phyloP scores from a whole-genome alignment of 108 stramenopile species.

The Cyclostephanos tholiformis region DNA sequence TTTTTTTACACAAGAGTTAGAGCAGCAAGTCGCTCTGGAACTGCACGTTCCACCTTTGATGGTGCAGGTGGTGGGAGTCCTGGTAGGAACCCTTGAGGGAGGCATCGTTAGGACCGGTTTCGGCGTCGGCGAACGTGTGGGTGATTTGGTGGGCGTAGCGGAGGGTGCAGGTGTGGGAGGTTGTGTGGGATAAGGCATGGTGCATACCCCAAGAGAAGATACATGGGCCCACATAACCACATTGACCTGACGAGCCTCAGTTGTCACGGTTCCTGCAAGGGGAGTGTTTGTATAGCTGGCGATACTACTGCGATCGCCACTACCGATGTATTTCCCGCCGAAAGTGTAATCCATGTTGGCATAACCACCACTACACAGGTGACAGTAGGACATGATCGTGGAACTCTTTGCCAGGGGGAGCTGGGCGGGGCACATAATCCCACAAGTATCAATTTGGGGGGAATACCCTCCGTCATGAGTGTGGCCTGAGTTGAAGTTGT shows the following conservation, averaged over 20 bases:
- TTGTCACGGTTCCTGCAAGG: no score
- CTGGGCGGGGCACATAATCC: slow-evolving; percentile 1
- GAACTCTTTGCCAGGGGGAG: neutral
- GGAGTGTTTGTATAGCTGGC: neutral
- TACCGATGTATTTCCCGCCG: slow-evolving; percentile 5
- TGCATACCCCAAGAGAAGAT: no score
- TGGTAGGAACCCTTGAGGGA: neutral
- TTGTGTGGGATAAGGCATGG: no score
- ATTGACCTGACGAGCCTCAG: no score
- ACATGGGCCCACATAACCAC: no score
- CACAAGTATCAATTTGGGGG: slow-evolving; percentile 10
- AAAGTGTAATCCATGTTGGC: slow-evolving; percentile 7
- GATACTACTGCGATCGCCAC: neutral
- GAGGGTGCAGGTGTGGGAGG: no score
- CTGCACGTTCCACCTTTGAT: no score
- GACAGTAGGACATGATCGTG: slow-evolving; percentile 16
- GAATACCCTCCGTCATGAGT: slow-evolving; percentile 3
- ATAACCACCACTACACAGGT: neutral
- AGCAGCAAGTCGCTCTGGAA: no score
- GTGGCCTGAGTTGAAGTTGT: slow-evolving; percentile 2
- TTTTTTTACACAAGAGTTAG: no score
- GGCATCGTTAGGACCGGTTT: neutral
- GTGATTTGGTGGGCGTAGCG: no score
- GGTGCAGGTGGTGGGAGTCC: no score
- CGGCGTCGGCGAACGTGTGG: no score